Evolutionary conservation across 768 basidiomycete species (phyloP).

Genomic region (Lactifluus hygrophoroides): DNA sequence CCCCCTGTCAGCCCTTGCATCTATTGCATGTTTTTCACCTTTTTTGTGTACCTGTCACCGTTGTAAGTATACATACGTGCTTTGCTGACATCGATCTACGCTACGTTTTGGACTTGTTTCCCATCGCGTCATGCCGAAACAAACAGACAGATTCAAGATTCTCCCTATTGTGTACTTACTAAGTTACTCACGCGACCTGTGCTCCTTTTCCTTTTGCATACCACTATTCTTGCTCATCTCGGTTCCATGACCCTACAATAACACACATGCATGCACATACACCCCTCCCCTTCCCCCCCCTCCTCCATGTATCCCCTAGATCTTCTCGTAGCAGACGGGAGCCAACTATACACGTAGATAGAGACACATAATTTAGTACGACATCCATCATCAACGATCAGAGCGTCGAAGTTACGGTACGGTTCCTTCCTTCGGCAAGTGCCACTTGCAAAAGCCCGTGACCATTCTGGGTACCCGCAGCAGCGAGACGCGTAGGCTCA

Average conservation of each 20-base stretch:
- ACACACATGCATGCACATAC: constrained; percentile 2
- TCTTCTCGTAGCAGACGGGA: constrained; percentile 3
- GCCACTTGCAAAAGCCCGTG: constrained; percentile 13
- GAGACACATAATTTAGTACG: constrained; percentile 10
- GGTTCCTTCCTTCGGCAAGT: neutral
- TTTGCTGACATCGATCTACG: neutral
- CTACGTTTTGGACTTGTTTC: neutral
- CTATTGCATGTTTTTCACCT: constrained; percentile 3
- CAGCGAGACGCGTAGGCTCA: constrained; percentile 15
- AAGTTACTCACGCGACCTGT: neutral
- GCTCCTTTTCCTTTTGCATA: neutral
- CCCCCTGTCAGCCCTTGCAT: no score
- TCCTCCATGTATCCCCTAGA: constrained; percentile 14
- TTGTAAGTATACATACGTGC: constrained; percentile 13
- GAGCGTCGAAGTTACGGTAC: neutral
- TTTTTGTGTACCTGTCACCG: neutral
- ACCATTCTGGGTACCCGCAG: constrained; percentile 7
- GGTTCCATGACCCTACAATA: constrained; percentile 3
- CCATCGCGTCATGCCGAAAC: neutral
- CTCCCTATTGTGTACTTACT: constrained; percentile 5
- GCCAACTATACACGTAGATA: constrained; percentile 14
- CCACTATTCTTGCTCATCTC: constrained; percentile 11
- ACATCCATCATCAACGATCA: neutral
- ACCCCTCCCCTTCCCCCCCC: neutral
- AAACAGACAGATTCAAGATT: no score